Percentiles rank a stretch among this genome's conserved stretches.
Evolutionary conservation across 148 eudicot genomes (phyloP).

Genomic region (Linanthus parryae): DNA sequence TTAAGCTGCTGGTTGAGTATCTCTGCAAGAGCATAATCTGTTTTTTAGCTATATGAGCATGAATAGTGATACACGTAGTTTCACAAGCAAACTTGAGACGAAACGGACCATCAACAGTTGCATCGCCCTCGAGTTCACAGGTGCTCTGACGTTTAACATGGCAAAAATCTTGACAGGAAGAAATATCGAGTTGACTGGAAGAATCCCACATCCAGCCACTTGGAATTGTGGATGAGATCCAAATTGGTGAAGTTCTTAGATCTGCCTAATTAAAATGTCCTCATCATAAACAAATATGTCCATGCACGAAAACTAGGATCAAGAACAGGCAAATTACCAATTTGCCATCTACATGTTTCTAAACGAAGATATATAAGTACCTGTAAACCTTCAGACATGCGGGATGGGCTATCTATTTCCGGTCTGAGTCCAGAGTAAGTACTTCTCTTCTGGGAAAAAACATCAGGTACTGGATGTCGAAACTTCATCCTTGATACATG

Average conservation of each 20-base stretch:
- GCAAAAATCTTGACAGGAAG: slow-evolving; percentile 22
- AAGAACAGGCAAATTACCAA: background rate
- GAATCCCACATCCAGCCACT: slow-evolving; percentile 72
- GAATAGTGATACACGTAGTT: background rate
- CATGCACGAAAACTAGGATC: too few species aligned
- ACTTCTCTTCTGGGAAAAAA: slow-evolving; percentile 16
- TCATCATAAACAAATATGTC: background rate
- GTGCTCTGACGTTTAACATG: slow-evolving; percentile 61
- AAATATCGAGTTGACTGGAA: slow-evolving; percentile 34
- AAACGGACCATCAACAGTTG: slow-evolving; percentile 61
- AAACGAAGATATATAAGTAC: slow-evolving; percentile 28
- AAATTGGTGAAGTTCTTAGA: slow-evolving; percentile 36
- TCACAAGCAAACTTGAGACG: background rate
- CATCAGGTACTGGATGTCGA: slow-evolving; percentile 67
- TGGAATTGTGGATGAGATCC: slow-evolving; percentile 72
- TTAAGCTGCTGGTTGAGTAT: slow-evolving; percentile 73
- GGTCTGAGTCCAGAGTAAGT: slow-evolving; percentile 7
- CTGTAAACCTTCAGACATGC: slow-evolving; percentile 40
- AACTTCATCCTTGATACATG: slow-evolving; percentile 83
- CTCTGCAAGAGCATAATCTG: slow-evolving; percentile 42
- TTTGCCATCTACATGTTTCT: background rate
- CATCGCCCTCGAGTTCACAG: slow-evolving; percentile 87
- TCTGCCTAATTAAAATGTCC: slow-evolving; percentile 51
- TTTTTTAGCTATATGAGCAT: slow-evolving; percentile 5
- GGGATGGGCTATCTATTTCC: slow-evolving; percentile 13